Evolutionary conservation across 78 protist species (phyloP).

Genomic region (Dictyostelium brefeldianum): DNA sequence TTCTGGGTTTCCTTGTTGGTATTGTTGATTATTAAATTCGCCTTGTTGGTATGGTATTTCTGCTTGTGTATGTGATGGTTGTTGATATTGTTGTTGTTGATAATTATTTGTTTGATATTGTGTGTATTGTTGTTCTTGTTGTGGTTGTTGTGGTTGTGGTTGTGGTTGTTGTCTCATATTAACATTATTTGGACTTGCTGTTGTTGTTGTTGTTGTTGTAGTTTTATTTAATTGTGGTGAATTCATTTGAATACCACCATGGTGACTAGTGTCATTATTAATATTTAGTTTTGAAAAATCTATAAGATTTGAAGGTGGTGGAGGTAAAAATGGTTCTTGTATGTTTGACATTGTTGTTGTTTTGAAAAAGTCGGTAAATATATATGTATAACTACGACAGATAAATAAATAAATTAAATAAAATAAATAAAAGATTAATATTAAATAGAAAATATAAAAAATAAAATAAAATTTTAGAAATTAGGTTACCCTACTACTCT

Average conservation of each 20-base stretch:
- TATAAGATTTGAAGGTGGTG: not conserved
- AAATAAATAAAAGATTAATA: too few species aligned
- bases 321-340: not conserved
- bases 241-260: too few species aligned
- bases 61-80: not conserved
- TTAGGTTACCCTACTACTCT: too few species aligned
- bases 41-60: not conserved
- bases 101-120: too few species aligned
- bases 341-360: too few species aligned
- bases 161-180: not conserved
- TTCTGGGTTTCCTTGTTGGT: not conserved
- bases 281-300: not conserved
- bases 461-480: too few species aligned
- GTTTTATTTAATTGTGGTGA: not conserved
- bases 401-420: too few species aligned
- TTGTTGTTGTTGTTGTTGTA: not conserved
- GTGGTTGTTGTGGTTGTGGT: not conserved
- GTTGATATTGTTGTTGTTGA: not conserved
- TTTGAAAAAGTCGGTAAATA: too few species aligned
- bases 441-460: too few species aligned
- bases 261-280: not conserved
- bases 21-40: not conserved
- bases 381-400: too few species aligned
- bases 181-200: not conserved
- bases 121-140: not conserved